phyloP scores from a whole-genome alignment of 257 asterid species.

The Solanum appendiculatum region DNA sequence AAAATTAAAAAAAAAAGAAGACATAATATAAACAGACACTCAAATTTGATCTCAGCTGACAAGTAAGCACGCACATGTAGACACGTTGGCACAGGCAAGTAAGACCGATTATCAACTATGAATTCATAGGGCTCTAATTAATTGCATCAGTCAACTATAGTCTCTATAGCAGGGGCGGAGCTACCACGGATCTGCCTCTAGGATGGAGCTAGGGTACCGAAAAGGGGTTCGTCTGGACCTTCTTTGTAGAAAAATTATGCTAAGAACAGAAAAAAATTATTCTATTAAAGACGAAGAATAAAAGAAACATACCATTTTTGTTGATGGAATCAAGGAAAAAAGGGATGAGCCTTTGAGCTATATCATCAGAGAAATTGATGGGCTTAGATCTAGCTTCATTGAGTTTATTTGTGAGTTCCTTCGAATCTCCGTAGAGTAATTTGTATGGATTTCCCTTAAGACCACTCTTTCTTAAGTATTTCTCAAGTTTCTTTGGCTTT shows the following conservation, averaged over 20 bases:
- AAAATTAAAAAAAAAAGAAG: neutral
- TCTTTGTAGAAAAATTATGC: too few species aligned
- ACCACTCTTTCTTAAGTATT: slow-evolving; percentile 22
- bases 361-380: slow-evolving; percentile 23
- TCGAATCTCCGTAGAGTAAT: slow-evolving; percentile 23
- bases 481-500: neutral
- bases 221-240: too few species aligned
- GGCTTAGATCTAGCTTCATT: slow-evolving; percentile 24
- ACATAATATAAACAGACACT: neutral
- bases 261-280: too few species aligned
- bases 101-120: neutral
- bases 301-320: slow-evolving; percentile 21
- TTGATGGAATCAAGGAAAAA: neutral
- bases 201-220: too few species aligned
- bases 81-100: neutral
- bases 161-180: neutral
- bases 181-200: neutral
- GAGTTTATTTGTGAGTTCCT: slow-evolving; percentile 3
- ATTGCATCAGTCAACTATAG: neutral
- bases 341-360: slow-evolving; percentile 20
- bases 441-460: slow-evolving; percentile 25
- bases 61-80: too few species aligned
- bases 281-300: too few species aligned
- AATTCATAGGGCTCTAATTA: neutral
- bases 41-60: neutral